Evolutionary conservation across 352 stramenopile species (phyloP).

Genomic region (Pythium pyrilobum): DNA sequence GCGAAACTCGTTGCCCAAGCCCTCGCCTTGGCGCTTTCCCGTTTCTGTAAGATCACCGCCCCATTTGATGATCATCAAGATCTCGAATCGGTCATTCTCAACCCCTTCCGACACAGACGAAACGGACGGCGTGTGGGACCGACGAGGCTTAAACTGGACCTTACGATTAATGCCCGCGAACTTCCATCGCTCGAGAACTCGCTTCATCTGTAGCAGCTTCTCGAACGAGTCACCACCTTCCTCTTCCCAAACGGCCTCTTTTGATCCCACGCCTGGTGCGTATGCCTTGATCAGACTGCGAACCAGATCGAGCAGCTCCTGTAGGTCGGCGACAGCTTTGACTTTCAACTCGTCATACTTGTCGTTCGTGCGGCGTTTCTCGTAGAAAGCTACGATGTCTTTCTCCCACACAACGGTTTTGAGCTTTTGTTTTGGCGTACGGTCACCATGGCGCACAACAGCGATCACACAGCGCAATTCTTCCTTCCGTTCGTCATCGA

Average conservation of each 20-base stretch:
- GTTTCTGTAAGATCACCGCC: constrained; percentile 97
- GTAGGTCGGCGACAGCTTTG: constrained; percentile 73
- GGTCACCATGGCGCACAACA: constrained; percentile 97
- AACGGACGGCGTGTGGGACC: constrained; percentile 39
- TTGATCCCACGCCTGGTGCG: constrained; percentile 66
- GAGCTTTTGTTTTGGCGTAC: constrained; percentile 99
- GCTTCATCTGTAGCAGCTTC: constrained; percentile 94
- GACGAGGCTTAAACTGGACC: constrained; percentile 82
- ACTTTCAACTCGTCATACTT: constrained; percentile 86
- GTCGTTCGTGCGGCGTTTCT: constrained; percentile 53
- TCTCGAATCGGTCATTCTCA: constrained; percentile 69
- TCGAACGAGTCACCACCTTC: constrained; percentile 87
- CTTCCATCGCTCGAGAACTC: constrained; percentile 96
- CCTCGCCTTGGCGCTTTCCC: constrained; percentile 95
- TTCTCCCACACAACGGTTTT: constrained; percentile 91
- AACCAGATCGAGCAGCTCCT: constrained; percentile 76
- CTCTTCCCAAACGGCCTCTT: constrained; percentile 80
- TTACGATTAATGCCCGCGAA: constrained; percentile 98
- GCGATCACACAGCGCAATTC: constrained; percentile 98
- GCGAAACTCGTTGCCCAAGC: constrained; percentile 91
- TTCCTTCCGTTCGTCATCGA: constrained; percentile 86
- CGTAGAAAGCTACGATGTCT: constrained; percentile 82
- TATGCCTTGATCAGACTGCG: constrained; percentile 81
- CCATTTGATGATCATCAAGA: constrained; percentile 99
- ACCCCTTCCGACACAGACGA: constrained; percentile 7